Evolutionary conservation across 192 early-diverging fungal species (phyloP).

Genomic region (Coemansia furcata): DNA sequence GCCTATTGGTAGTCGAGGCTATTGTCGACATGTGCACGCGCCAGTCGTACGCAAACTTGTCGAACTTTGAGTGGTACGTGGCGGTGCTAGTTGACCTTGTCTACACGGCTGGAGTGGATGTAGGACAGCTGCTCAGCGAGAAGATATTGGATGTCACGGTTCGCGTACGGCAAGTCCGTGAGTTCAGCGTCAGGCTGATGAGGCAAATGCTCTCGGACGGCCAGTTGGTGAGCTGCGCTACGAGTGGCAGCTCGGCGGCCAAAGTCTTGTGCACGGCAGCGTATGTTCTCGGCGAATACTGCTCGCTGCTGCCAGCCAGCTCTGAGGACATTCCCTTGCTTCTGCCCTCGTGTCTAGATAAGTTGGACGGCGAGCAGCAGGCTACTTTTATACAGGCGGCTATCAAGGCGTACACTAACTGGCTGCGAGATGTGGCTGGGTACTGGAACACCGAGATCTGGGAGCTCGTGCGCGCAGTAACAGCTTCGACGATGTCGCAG

Average conservation of each 20-base stretch:
- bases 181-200: constrained; percentile 74
- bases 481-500: constrained; percentile 16
- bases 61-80: constrained; percentile 97
- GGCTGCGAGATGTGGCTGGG: constrained; percentile 39
- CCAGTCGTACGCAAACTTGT: constrained; percentile 79
- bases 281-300: constrained; percentile 91
- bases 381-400: constrained; percentile 43
- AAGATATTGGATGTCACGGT: constrained; percentile 89
- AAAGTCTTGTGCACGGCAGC: constrained; percentile 82
- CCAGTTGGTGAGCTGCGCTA: constrained; percentile 61
- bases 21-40: constrained; percentile 81
- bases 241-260: constrained; percentile 60
- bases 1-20: constrained; percentile 74
- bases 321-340: constrained; percentile 64
- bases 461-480: constrained; percentile 37
- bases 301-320: constrained; percentile 57
- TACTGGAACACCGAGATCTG: constrained; percentile 47
- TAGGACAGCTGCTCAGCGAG: constrained; percentile 64
- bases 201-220: constrained; percentile 68
- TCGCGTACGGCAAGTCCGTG: constrained; percentile 80
- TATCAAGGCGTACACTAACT: constrained; percentile 47
- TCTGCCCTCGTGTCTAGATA: constrained; percentile 58
- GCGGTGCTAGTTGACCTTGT: constrained; percentile 76
- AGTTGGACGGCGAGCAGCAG: constrained; percentile 24
- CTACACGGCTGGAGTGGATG: constrained; percentile 71